Evolutionary conservation across 139 green algal species (phyloP).

Genomic region (Nannochloris sp.): DNA sequence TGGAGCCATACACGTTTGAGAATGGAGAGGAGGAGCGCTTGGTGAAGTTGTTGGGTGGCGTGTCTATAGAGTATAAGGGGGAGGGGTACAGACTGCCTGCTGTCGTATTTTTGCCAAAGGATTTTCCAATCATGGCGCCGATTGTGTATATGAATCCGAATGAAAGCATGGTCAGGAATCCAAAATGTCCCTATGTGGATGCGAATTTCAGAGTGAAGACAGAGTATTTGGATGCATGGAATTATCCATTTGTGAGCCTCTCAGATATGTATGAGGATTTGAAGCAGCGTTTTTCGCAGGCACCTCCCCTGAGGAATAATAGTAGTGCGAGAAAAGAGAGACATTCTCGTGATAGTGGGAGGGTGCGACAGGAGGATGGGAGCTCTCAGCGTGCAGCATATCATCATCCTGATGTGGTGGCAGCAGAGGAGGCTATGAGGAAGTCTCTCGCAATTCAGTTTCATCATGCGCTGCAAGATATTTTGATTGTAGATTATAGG

Average conservation of each 20-base stretch:
- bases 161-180: not conserved
- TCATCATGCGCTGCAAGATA: not conserved
- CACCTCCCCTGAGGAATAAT: not conserved
- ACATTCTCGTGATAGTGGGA: not conserved
- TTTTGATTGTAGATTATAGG: not conserved
- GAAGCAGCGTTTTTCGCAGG: not conserved
- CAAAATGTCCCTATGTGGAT: not conserved
- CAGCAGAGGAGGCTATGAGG: not conserved
- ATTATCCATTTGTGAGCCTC: not conserved
- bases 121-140: not conserved
- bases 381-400: not conserved
- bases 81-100: constrained; percentile 4
- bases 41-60: constrained; percentile 1
- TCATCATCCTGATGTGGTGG: not conserved
- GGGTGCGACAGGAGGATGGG: not conserved
- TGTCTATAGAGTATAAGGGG: not conserved
- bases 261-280: not conserved
- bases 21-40: not conserved
- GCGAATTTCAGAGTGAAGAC: not conserved
- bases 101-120: not conserved
- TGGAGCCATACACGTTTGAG: not conserved
- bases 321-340: too few relatives aligned
- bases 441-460: not conserved
- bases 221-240: not conserved
- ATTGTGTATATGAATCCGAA: constrained; percentile 6